Evolutionary conservation across 2,329 filamentous ascomycete genomes (phyloP), one percentile per base, ranked within the genome.

Genomic region (Metarhizium brunneum): DNA sequence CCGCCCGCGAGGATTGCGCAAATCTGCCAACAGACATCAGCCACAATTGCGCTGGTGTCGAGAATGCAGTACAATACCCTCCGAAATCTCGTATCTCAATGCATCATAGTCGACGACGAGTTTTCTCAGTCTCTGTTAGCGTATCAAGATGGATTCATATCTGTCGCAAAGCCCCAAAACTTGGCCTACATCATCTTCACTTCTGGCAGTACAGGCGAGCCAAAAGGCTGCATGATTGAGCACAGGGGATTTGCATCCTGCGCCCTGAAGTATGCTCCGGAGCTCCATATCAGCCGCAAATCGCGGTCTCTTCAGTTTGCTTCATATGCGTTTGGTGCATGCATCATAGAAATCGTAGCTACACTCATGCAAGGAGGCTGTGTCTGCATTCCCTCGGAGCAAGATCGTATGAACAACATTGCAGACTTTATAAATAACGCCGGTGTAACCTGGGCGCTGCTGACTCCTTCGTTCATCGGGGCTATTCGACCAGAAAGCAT

Each of bases 371-470:
- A 47, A 18, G 56, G 57, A 29, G 57, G 57, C 16, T 54, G 52
- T 14, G 47, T 58, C 6, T 58, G 57, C 36, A 48, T 56, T 2
- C 52, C 54, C 14, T 58, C 54, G 6, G 50, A 58, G 42, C 29
- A 42, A 35, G 20, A 50, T 16, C 47, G 47, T 7, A 35, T 50
- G 7, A 16, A 11, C 16, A 25, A 7, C 13, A 14, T 32, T 2
- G 3, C 16, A 7, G 47, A 2, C 7, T 11, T 11, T 5, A 40
- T 40, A 5, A 7, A 11, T 3, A 40, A 40, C 2, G 7, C 13
- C 2, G 14, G 13, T 4, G 38, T 11, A 3, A 40, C 8, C 38
- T 40, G 38, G 38, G 38, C 14, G 4, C 2, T 16, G 38, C 13
- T 40, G 14, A 40, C 38, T 11, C 14, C 38, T 5, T 16, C 38